Evolutionary conservation across 345 rosid genomes (phyloP), one percentile per base, ranked within the genome.

Genomic region (Odontarrhena argentea): DNA sequence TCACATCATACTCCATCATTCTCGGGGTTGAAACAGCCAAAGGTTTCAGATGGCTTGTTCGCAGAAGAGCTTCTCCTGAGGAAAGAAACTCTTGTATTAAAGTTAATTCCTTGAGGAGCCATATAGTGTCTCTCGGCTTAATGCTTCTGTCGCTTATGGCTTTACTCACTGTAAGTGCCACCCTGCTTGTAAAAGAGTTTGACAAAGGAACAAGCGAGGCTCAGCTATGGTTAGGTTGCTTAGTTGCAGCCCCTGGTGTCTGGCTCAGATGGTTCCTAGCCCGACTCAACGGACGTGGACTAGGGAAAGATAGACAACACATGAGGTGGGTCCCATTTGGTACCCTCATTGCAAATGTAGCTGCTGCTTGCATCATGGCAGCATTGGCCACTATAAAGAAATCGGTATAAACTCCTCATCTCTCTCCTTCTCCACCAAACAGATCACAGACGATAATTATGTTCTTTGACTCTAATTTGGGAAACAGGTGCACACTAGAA

Each of bases 241-340:
- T 81, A 45, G 88, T 87, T 63, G 97, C 81, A 30, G 82, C 91
- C 0, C 63, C 83, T 5, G 99, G 98, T 38, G 99, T 91, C 7
- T 94, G 99, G 99, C 85, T 85, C 48, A 88, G 99, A 83, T 94
- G 99, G 97, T 86, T 83, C 80, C 70, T 94, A 69, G 92, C 97
- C 13, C 76, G 92, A 26, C 79, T 88, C 7, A 94, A 91, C 10
- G 99, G 99, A 12, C 80, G 74, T 22, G 99, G 99, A 10, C 49
- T 94, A 10, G 99, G 97, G 13, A 87, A 78, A 69, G 54, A 69
- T 1, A 35, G 70, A 1, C 82, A 85, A 4, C 22, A 34, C 54
- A 72, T 84, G 74, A 85, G 76, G 74, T 94, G 99, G 97, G 68
- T 94, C n/a, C 96, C 97, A 8, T 85, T 85, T n/a, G 96, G 99